Conservation (phyloP, 345 rosid species). For the Lumnitzera littorea region DNA sequence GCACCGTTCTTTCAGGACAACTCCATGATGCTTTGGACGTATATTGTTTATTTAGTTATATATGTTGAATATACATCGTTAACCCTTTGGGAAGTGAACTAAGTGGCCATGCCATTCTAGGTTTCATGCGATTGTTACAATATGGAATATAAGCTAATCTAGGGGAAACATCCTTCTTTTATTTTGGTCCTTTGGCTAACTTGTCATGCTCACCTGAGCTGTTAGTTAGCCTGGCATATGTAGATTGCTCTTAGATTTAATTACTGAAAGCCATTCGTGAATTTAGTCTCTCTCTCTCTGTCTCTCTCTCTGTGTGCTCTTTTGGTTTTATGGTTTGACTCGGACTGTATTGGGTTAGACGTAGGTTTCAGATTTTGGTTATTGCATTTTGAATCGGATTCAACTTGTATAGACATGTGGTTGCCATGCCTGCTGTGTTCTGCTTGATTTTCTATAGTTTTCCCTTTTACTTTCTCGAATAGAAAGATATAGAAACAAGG, state of each 20-base stretch:
- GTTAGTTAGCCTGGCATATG: neutral
- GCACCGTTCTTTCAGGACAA: conserved; percentile 40
- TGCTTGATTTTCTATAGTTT: too few relatives aligned
- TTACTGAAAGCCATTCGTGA: neutral
- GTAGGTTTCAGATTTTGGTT: too few relatives aligned
- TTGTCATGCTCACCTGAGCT: neutral
- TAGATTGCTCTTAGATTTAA: neutral
- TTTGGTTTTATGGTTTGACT: too few relatives aligned
- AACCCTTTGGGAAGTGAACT: conserved; percentile 5
- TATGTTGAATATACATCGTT: neutral
- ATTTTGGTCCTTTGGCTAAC: neutral
- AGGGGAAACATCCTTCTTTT: neutral
- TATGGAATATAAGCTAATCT: neutral
- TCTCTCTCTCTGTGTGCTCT: too few relatives aligned
- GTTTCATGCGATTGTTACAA: conserved; percentile 2
- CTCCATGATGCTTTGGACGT: conserved; percentile 24
- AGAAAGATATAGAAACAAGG: too few relatives aligned
- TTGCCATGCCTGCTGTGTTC: too few relatives aligned
- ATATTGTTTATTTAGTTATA: neutral
- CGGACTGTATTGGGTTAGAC: too few relatives aligned
- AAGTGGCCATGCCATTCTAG: neutral
- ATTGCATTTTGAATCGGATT: too few relatives aligned
- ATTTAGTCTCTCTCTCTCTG: too few relatives aligned
- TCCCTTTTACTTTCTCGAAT: too few relatives aligned
- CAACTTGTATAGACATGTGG: too few relatives aligned